These are phyloP conservation scores for Saturnispora quitensis DNA, from an alignment of 805 yeast species.

Conservation along the genomic window DNA sequence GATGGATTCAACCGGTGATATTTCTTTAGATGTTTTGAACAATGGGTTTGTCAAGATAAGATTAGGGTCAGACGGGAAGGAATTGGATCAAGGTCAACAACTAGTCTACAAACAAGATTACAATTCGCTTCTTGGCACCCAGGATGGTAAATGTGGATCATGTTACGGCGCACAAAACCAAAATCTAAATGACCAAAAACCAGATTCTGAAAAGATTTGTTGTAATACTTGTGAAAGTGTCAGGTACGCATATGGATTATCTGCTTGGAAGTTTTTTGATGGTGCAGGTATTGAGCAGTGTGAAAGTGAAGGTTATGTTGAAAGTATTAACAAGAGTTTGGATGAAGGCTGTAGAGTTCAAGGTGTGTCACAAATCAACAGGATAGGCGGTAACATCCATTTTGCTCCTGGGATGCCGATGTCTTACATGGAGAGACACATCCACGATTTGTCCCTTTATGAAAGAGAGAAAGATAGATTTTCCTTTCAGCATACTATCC, in stretches of 20 bases:
- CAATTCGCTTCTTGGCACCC: conserved; percentile 9
- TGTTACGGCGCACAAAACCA: conserved; percentile 82
- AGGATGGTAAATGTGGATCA: conserved; percentile 62
- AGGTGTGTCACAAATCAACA: conserved; percentile 71
- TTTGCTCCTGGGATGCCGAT: conserved; percentile 91
- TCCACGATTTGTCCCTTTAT: conserved; percentile 78
- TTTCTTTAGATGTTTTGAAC: conserved; percentile 60
- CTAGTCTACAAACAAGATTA: background rate
- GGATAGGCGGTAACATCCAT: conserved; percentile 86
- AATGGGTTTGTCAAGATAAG: conserved; percentile 69
- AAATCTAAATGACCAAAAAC: conserved; percentile 31
- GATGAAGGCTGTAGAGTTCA: conserved; percentile 82
- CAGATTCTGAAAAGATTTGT: conserved; percentile 43
- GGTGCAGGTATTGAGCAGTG: conserved; percentile 86
- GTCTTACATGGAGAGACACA: conserved; percentile 51
- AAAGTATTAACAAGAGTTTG: conserved; percentile 46
- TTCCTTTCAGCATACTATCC: conserved; percentile 67
- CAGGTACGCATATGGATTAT: conserved; percentile 63
- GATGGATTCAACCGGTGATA: conserved; percentile 82
- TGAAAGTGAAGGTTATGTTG: conserved; percentile 78
- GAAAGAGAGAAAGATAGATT: conserved; percentile 45
- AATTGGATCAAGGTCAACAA: conserved; percentile 18
- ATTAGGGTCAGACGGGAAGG: conserved; percentile 44
- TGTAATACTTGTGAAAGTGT: conserved; percentile 85
- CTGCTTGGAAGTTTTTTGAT: conserved; percentile 84